These are phyloP conservation scores for Plectranthus barbatus DNA, from an alignment of 257 asterid species.

Conservation along the genomic window DNA sequence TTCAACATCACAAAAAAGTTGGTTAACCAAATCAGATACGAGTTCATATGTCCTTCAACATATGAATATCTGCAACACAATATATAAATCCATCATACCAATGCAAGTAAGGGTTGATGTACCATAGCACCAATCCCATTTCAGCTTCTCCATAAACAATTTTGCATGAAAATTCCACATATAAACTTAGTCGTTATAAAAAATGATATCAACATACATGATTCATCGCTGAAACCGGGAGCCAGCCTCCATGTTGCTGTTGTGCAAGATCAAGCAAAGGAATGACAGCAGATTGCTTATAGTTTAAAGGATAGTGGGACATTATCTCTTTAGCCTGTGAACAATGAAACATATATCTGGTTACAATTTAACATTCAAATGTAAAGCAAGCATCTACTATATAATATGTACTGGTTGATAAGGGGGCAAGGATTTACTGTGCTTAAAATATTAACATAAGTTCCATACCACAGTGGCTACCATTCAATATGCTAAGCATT, in stretches of 20 bases:
- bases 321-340: conserved; percentile 73
- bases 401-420: conserved; percentile 5
- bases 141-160: too few species aligned
- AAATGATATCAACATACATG: conserved; percentile 46
- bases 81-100: not conserved
- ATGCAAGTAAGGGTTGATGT: not conserved
- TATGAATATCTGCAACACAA: not conserved
- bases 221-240: conserved; percentile 96
- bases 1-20: not conserved
- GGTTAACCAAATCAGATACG: not conserved
- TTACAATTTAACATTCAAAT: not conserved
- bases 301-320: conserved; percentile 88
- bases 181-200: not conserved
- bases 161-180: not conserved
- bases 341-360: conserved; percentile 8
- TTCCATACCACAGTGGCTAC: not conserved
- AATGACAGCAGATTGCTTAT: conserved; percentile 93
- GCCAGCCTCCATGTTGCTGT: conserved; percentile 99
- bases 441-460: not conserved
- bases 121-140: not conserved
- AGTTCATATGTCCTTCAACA: not conserved
- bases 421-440: not conserved
- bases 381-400: not conserved
- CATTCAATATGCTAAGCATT: conserved; percentile 8
- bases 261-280: conserved; percentile 97